Evolutionary conservation across 2,329 filamentous ascomycete genomes (phyloP).

Genomic region (Aspergillus brunneoviolaceus): DNA sequence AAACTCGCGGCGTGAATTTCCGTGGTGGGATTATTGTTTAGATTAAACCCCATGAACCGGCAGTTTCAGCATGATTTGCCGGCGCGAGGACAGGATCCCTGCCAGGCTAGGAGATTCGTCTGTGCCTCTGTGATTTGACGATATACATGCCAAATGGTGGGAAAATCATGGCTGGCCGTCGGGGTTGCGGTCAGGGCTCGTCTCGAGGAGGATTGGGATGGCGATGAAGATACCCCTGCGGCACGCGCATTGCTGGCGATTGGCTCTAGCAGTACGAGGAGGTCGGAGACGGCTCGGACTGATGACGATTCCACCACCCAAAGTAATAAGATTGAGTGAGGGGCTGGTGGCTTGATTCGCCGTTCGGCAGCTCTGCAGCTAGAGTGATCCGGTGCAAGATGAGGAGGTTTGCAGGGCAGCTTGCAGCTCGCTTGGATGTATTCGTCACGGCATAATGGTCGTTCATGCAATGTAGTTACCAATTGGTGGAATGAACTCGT

Average conservation of each 20-base stretch:
- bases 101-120: neutral
- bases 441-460: neutral
- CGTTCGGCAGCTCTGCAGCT: neutral
- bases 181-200: neutral
- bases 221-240: neutral
- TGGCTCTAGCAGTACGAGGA: too few species aligned
- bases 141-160: neutral
- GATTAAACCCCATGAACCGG: neutral
- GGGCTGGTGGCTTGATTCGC: neutral
- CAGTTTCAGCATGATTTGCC: neutral
- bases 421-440: neutral
- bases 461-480: neutral
- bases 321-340: neutral
- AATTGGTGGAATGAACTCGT: neutral
- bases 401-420: neutral
- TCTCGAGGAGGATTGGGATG: neutral
- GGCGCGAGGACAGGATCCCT: neutral
- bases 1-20: neutral
- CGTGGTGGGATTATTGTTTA: neutral
- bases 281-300: neutral
- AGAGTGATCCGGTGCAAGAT: neutral
- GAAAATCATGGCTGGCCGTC: neutral
- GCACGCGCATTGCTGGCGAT: neutral
- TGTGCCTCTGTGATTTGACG: too few species aligned
- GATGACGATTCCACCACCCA: neutral